These are phyloP conservation scores for Kernera saxatilis DNA, from an alignment of 345 rosid genomes.

Conservation along the genomic window DNA sequence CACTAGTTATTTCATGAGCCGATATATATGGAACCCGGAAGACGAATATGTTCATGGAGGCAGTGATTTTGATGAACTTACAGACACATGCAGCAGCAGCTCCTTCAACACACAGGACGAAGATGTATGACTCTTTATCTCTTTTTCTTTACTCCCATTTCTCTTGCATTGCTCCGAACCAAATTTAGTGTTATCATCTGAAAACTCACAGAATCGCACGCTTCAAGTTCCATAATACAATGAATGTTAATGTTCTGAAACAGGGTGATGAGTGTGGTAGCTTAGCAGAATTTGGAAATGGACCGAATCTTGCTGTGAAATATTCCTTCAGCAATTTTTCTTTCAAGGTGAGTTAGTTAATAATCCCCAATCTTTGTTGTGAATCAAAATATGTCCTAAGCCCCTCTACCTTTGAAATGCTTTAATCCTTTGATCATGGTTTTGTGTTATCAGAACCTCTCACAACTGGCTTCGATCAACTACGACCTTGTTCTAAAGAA, in stretches of 20 bases:
- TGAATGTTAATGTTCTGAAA: neutral
- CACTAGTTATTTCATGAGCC: slow-evolving; percentile 91
- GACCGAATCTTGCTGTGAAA: slow-evolving; percentile 61
- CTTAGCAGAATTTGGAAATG: slow-evolving; percentile 59
- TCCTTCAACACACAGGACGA: slow-evolving; percentile 68
- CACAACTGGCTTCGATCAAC: slow-evolving; percentile 91
- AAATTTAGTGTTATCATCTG: neutral
- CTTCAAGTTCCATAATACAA: neutral
- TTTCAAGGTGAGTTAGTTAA: slow-evolving; percentile 77
- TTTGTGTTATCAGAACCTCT: slow-evolving; percentile 54
- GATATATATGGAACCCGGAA: slow-evolving; percentile 87
- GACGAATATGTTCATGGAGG: slow-evolving; percentile 73
- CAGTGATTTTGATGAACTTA: slow-evolving; percentile 75
- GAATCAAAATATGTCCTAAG: neutral
- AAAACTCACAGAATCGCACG: neutral
- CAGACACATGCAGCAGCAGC: slow-evolving; percentile 76
- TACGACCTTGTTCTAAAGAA: slow-evolving; percentile 66
- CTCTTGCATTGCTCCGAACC: neutral
- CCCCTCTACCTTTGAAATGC: neutral
- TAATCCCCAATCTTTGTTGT: neutral
- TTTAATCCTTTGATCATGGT: neutral
- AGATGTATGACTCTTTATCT: slow-evolving; percentile 44
- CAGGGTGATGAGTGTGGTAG: slow-evolving; percentile 86
- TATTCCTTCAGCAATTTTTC: slow-evolving; percentile 97
- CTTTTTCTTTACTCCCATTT: neutral